phyloP scores from a whole-genome alignment of 306 rosid genomes.

The Sindora glabra region DNA sequence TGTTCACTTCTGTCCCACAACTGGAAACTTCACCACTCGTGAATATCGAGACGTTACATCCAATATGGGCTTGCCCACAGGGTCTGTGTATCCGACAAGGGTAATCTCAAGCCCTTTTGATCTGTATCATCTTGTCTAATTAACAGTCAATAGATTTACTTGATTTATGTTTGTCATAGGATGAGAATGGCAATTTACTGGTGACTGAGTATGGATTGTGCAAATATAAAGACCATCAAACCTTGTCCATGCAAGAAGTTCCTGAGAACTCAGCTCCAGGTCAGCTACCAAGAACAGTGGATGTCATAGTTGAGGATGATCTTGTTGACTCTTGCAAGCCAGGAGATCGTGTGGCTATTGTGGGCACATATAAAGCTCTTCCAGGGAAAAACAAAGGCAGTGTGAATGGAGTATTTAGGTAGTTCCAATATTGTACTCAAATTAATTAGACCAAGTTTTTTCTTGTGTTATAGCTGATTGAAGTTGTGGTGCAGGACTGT shows the following conservation, averaged over 20 bases:
- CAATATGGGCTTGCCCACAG: conserved; percentile 90
- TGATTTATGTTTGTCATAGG: conserved; percentile 33
- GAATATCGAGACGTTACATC: conserved; percentile 96
- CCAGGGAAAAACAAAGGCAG: conserved; percentile 86
- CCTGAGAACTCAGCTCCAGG: conserved; percentile 99
- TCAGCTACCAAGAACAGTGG: conserved; percentile 97
- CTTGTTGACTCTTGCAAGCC: conserved; percentile 96
- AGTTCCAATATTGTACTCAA: conserved; percentile 7
- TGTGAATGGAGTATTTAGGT: conserved; percentile 96
- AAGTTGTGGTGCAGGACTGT: conserved; percentile 61
- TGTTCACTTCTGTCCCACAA: conserved; percentile 90
- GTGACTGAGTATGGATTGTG: conserved; percentile 94
- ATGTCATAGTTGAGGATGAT: conserved; percentile 85
- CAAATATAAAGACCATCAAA: conserved; percentile 93
- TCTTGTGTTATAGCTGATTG: conserved; percentile 13
- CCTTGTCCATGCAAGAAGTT: conserved; percentile 93
- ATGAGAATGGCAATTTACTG: conserved; percentile 84
- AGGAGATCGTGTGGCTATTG: conserved; percentile 92
- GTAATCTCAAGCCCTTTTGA: conserved; percentile 45
- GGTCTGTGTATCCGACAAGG: conserved; percentile 96
- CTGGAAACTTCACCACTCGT: conserved; percentile 58
- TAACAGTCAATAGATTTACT: neutral
- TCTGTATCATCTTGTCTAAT: conserved; percentile 12
- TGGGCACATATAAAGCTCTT: conserved; percentile 89
- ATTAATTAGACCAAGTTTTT: neutral